Conservation (phyloP, 768 basidiomycete genomes). For the Neoboletus subvelutipes region DNA sequence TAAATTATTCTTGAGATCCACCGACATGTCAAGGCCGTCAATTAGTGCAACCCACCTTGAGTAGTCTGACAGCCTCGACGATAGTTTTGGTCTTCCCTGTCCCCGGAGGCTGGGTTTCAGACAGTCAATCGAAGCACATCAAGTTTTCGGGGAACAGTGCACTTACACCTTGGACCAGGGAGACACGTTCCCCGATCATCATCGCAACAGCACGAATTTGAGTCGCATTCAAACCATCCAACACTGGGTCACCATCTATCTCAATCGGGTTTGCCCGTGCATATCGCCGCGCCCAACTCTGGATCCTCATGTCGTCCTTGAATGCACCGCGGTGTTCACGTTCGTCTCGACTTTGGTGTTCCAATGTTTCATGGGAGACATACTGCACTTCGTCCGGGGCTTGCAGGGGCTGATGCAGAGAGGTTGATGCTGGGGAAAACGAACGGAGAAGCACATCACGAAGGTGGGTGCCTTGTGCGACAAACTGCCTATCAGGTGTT, state of each 20-base stretch:
- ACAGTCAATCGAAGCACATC: background rate
- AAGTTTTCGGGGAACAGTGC: background rate
- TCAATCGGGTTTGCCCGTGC: slow-evolving; percentile 53
- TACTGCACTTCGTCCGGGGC: slow-evolving; percentile 40
- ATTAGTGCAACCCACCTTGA: slow-evolving; percentile 52
- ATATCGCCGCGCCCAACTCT: slow-evolving; percentile 80
- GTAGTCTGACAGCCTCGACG: slow-evolving; percentile 75
- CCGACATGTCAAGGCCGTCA: background rate
- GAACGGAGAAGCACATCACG: slow-evolving; percentile 68
- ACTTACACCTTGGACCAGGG: slow-evolving; percentile 84
- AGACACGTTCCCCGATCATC: slow-evolving; percentile 79
- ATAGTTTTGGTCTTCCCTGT: slow-evolving; percentile 94
- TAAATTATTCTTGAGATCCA: slow-evolving; percentile 28
- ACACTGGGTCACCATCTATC: slow-evolving; percentile 75
- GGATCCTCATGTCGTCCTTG: slow-evolving; percentile 69
- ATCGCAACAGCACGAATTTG: slow-evolving; percentile 81
- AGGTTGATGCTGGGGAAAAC: slow-evolving; percentile 38
- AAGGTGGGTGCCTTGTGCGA: slow-evolving; percentile 69
- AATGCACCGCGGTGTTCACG: slow-evolving; percentile 49
- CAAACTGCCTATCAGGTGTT: slow-evolving; percentile 44
- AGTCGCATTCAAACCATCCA: slow-evolving; percentile 65
- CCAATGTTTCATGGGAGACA: slow-evolving; percentile 38
- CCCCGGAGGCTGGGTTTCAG: slow-evolving; percentile 67
- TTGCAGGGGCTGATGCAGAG: slow-evolving; percentile 35
- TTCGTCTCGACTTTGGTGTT: slow-evolving; percentile 33